Conservation (phyloP, 768 basidiomycete species). For the Macrolepiota albuminosa region DNA sequence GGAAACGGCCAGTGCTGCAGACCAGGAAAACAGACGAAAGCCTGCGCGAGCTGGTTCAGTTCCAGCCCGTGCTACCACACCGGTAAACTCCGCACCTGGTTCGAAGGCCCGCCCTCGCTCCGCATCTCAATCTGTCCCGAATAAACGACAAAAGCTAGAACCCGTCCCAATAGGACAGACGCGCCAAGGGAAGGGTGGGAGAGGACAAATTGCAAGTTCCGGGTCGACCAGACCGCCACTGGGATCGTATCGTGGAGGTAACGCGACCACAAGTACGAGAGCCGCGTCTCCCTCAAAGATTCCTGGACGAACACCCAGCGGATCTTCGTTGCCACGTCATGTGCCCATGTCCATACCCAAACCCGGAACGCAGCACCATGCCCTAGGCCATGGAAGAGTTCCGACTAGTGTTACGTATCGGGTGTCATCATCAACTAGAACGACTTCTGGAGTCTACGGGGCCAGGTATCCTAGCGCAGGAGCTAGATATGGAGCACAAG, state of each 20-base stretch:
- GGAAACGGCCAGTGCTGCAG: conserved; percentile 63
- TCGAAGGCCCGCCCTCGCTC: conserved; percentile 53
- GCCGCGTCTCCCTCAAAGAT: conserved; percentile 49
- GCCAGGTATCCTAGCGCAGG: conserved; percentile 20
- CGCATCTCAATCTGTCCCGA: conserved; percentile 46
- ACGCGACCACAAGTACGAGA: conserved; percentile 23
- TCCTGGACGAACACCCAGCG: conserved; percentile 31
- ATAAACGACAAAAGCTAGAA: conserved; percentile 61
- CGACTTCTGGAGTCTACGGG: conserved; percentile 21
- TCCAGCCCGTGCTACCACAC: conserved; percentile 59
- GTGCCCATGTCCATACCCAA: conserved; percentile 42
- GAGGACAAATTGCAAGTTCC: conserved; percentile 18
- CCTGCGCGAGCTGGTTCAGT: conserved; percentile 51
- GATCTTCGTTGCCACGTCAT: conserved; percentile 33
- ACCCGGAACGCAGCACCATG: conserved; percentile 47
- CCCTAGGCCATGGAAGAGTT: conserved; percentile 49
- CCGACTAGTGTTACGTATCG: conserved; percentile 28
- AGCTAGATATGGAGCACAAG: conserved; percentile 18
- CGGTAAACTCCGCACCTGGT: conserved; percentile 36
- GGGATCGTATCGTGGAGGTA: conserved; percentile 35
- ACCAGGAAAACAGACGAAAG: conserved; percentile 77
- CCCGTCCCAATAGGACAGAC: conserved; percentile 15
- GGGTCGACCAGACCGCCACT: conserved; percentile 31
- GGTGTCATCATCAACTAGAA: conserved; percentile 15
- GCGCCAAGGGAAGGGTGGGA: conserved; percentile 17